Base-by-base conservation (phyloP, 73 alveolate species). In the Blepharisma stoltei region DNA sequence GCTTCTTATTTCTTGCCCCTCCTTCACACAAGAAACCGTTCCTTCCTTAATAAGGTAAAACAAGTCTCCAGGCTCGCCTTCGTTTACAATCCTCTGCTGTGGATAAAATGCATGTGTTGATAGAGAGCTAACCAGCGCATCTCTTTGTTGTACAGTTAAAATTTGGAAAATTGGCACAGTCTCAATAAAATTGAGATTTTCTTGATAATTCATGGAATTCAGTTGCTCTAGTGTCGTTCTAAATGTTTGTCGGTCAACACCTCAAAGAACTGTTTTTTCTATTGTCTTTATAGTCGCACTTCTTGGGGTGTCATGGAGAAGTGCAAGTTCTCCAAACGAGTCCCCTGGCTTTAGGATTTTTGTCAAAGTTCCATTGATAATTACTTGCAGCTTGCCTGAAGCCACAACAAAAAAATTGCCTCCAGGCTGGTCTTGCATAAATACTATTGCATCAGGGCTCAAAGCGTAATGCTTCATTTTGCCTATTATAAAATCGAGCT, bases 281-380 rank as follows among this genome's bases (percentile, higher is more conserved):
- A 76, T 41, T 6, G 76, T 27, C 25, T 54, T 76, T 25, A 76
- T 52, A 6, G 82, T 49, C 20, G 82, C 82, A 8, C 49, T 18
- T 47, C 82, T 47, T 1, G 82, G 82, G 54, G 52, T 55, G 5
- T 37, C 32, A 7, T 76, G 38, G 9, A 76, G 49, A 5, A 76
- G 77, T n/a, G 82, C 66, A 21, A 76, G 14, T 41, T 76, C 82
- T 32, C 82, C 82, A 52, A 76, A 76, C 38, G 76, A 52, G 37
- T 49, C 52, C 20, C 82, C 82, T 27, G 76, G 44, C 65, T 53
- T 73, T 18, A 76, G 14, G 41, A 52, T 54, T 20, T 47, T 52
- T 0, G 54, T 73, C 52, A 45, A 7, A 32, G 41, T 32, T 32
- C 41, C 41, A 32, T 32, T 32, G 41, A 32, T 32, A 32, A 32